These are phyloP conservation scores for Patellifolia procumbens DNA, from an alignment of 179 eudicot genomes.

Conservation along the genomic window DNA sequence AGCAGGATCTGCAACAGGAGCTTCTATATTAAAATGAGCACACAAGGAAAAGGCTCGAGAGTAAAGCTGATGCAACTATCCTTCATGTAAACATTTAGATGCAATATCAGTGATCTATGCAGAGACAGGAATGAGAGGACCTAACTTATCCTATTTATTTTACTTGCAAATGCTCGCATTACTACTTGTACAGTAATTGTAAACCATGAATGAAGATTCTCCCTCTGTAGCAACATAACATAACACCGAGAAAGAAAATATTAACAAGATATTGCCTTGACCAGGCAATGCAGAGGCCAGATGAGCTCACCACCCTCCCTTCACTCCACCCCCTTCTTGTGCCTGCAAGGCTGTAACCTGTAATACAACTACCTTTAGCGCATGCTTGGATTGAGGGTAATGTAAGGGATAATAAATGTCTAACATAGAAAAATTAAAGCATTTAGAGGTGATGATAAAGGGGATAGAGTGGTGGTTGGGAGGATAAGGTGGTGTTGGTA, in stretches of 20 bases:
- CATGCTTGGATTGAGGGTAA: no score
- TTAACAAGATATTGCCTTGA: background rate
- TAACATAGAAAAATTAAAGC: no score
- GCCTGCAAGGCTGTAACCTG: background rate
- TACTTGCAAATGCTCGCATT: background rate
- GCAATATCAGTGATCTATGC: background rate
- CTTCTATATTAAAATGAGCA: background rate
- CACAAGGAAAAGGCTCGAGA: background rate
- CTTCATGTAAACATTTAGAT: background rate
- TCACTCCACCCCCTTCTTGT: background rate
- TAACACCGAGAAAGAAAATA: background rate
- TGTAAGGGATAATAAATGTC: no score
- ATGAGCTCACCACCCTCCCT: background rate
- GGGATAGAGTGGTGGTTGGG: no score
- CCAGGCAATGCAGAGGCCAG: background rate
- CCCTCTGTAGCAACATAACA: background rate
- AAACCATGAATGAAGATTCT: background rate
- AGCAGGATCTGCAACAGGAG: constrained; percentile 55
- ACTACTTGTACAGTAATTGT: background rate
- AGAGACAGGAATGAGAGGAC: background rate
- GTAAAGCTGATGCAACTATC: background rate
- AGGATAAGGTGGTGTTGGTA: no score
- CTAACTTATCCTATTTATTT: background rate
- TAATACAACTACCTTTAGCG: background rate
- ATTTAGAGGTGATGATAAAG: no score